Percentiles rank a stretch among this genome's conserved stretches.
phyloP scores from a whole-genome alignment of 2,329 filamentous ascomycete species.

The Fusarium sp. region DNA sequence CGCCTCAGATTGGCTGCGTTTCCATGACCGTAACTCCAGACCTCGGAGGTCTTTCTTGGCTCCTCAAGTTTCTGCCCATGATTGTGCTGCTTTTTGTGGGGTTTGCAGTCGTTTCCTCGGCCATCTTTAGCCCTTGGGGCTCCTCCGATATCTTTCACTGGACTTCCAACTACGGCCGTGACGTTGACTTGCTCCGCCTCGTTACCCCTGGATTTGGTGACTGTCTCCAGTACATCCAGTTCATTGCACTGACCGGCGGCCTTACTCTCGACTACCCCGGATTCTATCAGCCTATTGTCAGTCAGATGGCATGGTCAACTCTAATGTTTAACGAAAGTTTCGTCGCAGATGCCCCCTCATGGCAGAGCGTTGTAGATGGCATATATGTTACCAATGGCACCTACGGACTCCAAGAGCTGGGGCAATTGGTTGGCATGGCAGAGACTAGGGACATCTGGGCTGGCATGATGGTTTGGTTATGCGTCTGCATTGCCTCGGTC shows the following conservation, averaged over 20 bases:
- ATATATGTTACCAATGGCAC: slow-evolving; percentile 85
- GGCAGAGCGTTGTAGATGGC: slow-evolving; percentile 80
- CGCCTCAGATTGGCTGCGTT: slow-evolving; percentile 80
- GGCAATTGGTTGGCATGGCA: slow-evolving; percentile 85
- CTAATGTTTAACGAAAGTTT: slow-evolving; percentile 96
- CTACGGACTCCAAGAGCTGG: slow-evolving; percentile 83
- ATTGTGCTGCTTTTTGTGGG: slow-evolving; percentile 84
- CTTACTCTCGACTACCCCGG: slow-evolving; percentile 91
- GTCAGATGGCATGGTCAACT: slow-evolving; percentile 87
- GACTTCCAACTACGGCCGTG: slow-evolving; percentile 97
- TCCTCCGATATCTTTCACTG: slow-evolving; percentile 91
- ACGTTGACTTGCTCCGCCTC: slow-evolving; percentile 89
- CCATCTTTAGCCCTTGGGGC: slow-evolving; percentile 94
- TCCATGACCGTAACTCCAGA: slow-evolving; percentile 87
- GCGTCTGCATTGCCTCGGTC: slow-evolving; percentile 78
- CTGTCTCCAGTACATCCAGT: slow-evolving; percentile 97
- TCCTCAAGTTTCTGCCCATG: slow-evolving; percentile 82
- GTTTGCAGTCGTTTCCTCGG: slow-evolving; percentile 84
- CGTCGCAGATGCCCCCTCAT: slow-evolving; percentile 75
- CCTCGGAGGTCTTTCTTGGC: slow-evolving; percentile 76
- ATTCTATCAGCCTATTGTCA: slow-evolving; percentile 92
- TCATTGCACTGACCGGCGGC: slow-evolving; percentile 87
- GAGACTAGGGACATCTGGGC: slow-evolving; percentile 87
- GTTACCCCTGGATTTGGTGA: slow-evolving; percentile 97
- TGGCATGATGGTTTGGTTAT: slow-evolving; percentile 91